These are phyloP conservation scores for Viola pubescens DNA, from an alignment of 441 rosid species.

Conservation along the genomic window DNA sequence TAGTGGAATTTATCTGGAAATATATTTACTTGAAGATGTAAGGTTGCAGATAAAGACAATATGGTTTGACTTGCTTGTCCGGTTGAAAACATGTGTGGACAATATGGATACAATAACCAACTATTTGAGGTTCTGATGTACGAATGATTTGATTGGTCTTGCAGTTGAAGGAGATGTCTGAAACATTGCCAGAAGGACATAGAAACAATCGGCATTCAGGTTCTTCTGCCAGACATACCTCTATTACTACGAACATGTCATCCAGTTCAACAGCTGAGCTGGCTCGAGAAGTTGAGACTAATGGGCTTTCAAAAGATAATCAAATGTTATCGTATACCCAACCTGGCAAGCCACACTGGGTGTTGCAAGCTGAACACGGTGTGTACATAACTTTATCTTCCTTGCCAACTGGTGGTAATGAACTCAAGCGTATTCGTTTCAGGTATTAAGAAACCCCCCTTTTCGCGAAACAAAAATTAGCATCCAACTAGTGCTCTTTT, in stretches of 20 bases:
- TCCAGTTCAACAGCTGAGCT: conserved; percentile 26
- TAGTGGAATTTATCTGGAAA: too few relatives aligned
- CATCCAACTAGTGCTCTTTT: not conserved
- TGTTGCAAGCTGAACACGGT: conserved; percentile 74
- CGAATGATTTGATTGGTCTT: conserved; percentile 13
- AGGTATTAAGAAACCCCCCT: conserved; percentile 36
- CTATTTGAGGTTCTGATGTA: conserved; percentile 7
- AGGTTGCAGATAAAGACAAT: not conserved
- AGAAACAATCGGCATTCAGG: conserved; percentile 24
- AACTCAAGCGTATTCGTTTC: conserved; percentile 79
- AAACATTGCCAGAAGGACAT: conserved; percentile 32
- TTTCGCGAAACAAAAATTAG: too few relatives aligned
- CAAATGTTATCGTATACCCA: conserved; percentile 29
- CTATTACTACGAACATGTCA: conserved; percentile 18
- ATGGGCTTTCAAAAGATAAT: conserved; percentile 25
- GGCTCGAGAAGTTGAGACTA: conserved; percentile 31
- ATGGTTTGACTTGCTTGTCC: not conserved
- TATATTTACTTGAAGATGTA: not conserved
- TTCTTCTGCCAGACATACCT: conserved; percentile 21
- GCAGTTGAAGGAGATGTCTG: conserved; percentile 66
- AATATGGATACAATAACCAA: not conserved
- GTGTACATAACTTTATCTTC: conserved; percentile 59
- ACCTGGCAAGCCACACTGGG: conserved; percentile 39
- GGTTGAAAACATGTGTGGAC: not conserved
- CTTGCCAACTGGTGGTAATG: conserved; percentile 55